Evolutionary conservation across 768 basidiomycete genomes (phyloP).

Genomic region (Trametes gibbosa): DNA sequence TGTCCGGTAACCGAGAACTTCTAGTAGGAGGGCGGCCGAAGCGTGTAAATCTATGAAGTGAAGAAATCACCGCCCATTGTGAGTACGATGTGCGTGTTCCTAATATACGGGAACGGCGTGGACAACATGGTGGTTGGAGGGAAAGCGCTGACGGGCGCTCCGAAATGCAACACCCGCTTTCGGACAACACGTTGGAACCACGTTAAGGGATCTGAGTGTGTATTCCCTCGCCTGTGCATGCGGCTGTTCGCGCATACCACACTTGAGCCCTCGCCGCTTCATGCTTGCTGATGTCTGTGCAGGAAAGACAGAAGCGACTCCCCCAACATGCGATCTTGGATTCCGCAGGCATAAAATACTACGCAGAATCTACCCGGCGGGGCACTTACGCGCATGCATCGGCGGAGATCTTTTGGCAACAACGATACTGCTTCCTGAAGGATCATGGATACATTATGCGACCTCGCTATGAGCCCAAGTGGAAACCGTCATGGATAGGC

Average conservation of each 20-base stretch:
- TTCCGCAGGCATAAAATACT: background rate
- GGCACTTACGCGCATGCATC: slow-evolving; percentile 10
- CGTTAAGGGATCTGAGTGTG: background rate
- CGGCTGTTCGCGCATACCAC: background rate
- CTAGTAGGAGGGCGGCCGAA: no score
- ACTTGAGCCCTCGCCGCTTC: background rate
- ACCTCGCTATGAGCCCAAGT: slow-evolving; percentile 13
- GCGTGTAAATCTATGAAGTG: no score
- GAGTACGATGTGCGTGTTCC: no score
- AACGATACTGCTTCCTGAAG: slow-evolving; percentile 10
- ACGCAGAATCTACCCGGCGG: background rate
- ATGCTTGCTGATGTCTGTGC: background rate
- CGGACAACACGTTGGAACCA: background rate
- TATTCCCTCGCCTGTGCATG: background rate
- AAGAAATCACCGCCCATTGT: no score
- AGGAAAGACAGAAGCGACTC: slow-evolving; percentile 10
- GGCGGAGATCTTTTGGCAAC: slow-evolving; percentile 13
- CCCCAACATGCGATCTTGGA: slow-evolving; percentile 3
- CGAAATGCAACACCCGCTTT: background rate
- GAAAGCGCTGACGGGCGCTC: background rate
- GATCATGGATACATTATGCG: slow-evolving; percentile 21
- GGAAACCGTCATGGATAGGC: slow-evolving; percentile 18
- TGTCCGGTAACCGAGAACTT: no score
- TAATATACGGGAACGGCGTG: background rate
- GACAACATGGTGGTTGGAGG: background rate